Evolutionary conservation across 2,329 filamentous ascomycete species (phyloP), one percentile per base, ranked within the genome.

Genomic region (Apiospora hydei): DNA sequence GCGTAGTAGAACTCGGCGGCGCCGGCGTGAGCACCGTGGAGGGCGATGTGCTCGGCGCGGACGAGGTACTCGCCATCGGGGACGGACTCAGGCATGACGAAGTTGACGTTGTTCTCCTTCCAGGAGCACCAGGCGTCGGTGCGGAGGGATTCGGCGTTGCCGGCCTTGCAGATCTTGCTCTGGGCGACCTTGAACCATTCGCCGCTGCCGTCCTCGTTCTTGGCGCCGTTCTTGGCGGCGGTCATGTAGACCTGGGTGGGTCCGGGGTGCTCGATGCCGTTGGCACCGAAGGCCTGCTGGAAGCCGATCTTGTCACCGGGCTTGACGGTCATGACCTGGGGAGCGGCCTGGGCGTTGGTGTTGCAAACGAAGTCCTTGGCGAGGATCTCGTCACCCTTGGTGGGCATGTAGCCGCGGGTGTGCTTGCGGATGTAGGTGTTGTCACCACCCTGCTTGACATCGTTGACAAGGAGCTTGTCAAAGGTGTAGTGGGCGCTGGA

Each of bases 301-400:
- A 81, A 80, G 21, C 78, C 79, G 16, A 82, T 71, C 1, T 74
- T 76, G 24, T 77, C 75, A 13, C 80, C 80, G n/a, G 80, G 79
- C 44, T 76, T 74, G 34, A 81, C 72, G 46, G 73, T 77, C 4
- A 78, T 78, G 26, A 79, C 80, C 18, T 71, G 49, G 67, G 18
- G 75, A 74, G 7, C 79, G n/a, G 70, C 77, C 47, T 61, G 49
- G 44, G 69, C 67, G 26, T 46, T 53, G 69, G 79, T 76, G 74
- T 77, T 80, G 74, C 80, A 81, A 26, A 77, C 76, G 76, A 81
- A 80, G 66, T 80, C 78, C 2, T 77, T 47, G 51, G 72, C 76
- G 34, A 74, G 77, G 6, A 80, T 78, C n/a, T 77, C 76, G 1
- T 76, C 21, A 38, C 46, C 30, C 51, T 71, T 69, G 26, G 71